phyloP scores from a whole-genome alignment of 75 land plant species.

The Picea sitchensis region DNA sequence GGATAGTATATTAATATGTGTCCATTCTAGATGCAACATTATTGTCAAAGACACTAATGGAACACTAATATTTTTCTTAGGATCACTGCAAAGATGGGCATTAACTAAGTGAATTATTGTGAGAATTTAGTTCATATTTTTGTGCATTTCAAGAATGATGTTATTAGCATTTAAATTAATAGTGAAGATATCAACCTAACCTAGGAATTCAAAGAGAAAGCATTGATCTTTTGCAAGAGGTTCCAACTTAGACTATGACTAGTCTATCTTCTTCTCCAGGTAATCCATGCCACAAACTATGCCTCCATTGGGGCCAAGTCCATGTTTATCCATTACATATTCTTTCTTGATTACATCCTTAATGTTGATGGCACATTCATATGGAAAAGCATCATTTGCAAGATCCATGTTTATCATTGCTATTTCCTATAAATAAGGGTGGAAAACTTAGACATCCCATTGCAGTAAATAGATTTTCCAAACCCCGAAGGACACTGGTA shows the following conservation, averaged over 20 bases:
- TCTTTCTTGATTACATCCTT: constrained; percentile 86
- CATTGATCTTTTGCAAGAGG: constrained; percentile 92
- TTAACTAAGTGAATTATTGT: constrained; percentile 93
- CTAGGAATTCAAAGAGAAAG: constrained; percentile 97
- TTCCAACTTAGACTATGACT: constrained; percentile 72
- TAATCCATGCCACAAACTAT: constrained; percentile 98
- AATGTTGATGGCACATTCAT: constrained; percentile 90
- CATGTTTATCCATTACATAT: constrained; percentile 91
- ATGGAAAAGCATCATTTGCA: constrained; percentile 97
- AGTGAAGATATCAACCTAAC: constrained; percentile 94
- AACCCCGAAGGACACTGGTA: constrained; percentile 35
- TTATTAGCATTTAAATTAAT: constrained; percentile 89
- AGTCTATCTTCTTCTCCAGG: constrained; percentile 93
- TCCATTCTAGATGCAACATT: constrained; percentile 93
- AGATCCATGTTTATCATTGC: constrained; percentile 96
- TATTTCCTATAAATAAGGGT: constrained; percentile 86
- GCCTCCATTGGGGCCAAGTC: constrained; percentile 98
- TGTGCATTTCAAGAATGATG: constrained; percentile 70
- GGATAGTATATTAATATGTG: constrained; percentile 87
- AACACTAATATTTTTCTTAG: constrained; percentile 93
- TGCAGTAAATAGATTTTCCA: constrained; percentile 94
- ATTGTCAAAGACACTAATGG: constrained; percentile 82
- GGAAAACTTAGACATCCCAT: constrained; percentile 94
- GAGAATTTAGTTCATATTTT: constrained; percentile 75
- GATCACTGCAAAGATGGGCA: constrained; percentile 98